Evolutionary conservation across 164 flowering plant species (phyloP).

Genomic region (Vitis labrusca): DNA sequence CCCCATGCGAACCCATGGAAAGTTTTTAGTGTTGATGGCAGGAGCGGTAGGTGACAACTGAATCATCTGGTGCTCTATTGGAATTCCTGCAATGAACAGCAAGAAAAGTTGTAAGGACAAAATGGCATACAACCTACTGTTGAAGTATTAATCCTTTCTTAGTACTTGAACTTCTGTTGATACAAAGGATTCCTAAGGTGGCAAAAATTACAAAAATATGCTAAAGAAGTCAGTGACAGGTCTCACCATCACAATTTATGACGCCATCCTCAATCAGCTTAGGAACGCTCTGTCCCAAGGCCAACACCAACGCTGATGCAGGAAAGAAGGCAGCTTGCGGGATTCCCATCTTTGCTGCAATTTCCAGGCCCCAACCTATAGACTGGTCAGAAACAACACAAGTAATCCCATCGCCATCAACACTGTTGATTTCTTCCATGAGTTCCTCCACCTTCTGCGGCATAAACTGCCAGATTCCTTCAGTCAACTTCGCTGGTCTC

Average conservation of each 20-base stretch:
- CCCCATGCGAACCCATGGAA: conserved; percentile 26
- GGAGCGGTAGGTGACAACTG: conserved; percentile 31
- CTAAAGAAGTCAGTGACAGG: too few relatives aligned
- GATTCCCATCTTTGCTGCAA: conserved; percentile 28
- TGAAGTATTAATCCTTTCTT: too few relatives aligned
- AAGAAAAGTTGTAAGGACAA: background rate
- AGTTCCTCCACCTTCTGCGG: conserved; percentile 15
- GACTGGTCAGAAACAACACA: conserved; percentile 27
- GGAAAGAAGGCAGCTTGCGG: conserved; percentile 19
- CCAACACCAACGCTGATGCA: conserved; percentile 22
- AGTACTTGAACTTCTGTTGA: background rate
- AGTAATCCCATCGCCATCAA: conserved; percentile 17
- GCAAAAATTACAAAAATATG: too few relatives aligned
- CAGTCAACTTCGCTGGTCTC: background rate
- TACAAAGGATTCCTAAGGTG: background rate
- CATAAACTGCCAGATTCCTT: conserved; percentile 9
- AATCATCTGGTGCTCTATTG: conserved; percentile 15
- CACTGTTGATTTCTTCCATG: conserved; percentile 8
- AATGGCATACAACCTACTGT: too few relatives aligned
- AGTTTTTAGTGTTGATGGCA: conserved; percentile 13
- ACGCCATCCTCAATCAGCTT: conserved; percentile 24
- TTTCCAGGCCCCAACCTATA: conserved; percentile 19
- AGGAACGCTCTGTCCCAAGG: conserved; percentile 15
- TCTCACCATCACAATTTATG: conserved; percentile 26
- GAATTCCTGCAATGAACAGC: conserved; percentile 18